phyloP scores from a whole-genome alignment of 352 stramenopile species.

The Globisporangium okanoganense region DNA sequence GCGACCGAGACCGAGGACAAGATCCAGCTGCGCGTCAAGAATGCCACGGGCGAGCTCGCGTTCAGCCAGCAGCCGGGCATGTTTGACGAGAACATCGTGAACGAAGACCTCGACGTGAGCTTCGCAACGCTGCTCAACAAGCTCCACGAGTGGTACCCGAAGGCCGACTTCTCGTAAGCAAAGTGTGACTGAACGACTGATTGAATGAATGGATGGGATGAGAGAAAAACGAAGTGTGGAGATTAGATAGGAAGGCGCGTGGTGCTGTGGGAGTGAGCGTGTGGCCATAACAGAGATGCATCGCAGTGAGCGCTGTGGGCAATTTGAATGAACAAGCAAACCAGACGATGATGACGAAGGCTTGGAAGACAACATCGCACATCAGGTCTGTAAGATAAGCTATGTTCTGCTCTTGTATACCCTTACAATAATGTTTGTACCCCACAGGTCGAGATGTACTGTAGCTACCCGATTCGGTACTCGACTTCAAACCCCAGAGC shows the following conservation, averaged over 20 bases:
- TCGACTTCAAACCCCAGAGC: constrained; percentile 38
- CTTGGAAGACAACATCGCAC: not conserved
- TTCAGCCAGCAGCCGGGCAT: constrained; percentile 81
- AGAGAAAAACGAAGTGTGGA: not conserved
- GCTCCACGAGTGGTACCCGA: constrained; percentile 78
- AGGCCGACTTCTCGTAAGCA: constrained; percentile 43
- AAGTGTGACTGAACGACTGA: not conserved
- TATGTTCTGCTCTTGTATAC: not conserved
- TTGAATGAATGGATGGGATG: too few species aligned
- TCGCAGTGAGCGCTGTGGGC: not conserved
- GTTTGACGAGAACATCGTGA: constrained; percentile 90
- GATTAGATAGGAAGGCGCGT: constrained; percentile 4
- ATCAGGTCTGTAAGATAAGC: not conserved
- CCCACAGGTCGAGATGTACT: too few species aligned
- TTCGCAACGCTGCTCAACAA: constrained; percentile 66
- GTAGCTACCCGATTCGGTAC: constrained; percentile 21
- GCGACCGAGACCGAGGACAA: constrained; percentile 96
- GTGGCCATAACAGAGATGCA: not conserved
- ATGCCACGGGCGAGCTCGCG: constrained; percentile 92
- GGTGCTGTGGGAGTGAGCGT: not conserved
- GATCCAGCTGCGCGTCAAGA: constrained; percentile 91
- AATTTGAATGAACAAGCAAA: constrained; percentile 7
- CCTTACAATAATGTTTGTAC: not conserved
- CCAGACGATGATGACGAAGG: not conserved
- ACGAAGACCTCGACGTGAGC: constrained; percentile 82